These are phyloP conservation scores for Erodium trifolium DNA, from an alignment of 441 rosid genomes.

Conservation along the genomic window DNA sequence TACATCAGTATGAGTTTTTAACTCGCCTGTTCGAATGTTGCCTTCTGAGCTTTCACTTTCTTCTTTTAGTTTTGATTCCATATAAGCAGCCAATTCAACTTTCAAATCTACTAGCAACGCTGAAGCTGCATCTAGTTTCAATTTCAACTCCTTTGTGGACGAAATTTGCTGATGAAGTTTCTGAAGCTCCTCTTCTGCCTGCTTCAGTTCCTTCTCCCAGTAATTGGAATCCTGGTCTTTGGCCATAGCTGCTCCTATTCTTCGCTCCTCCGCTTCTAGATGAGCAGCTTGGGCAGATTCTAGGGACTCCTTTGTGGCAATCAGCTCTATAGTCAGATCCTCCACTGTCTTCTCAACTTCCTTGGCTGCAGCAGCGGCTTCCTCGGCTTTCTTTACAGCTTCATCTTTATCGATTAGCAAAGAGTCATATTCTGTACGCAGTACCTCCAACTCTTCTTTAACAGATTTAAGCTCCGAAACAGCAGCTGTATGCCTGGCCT, in stretches of 20 bases:
- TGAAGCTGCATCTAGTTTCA: constrained; percentile 64
- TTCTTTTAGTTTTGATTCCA: constrained; percentile 65
- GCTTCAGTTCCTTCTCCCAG: constrained; percentile 88
- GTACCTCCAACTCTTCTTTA: constrained; percentile 51
- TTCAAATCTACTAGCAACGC: constrained; percentile 65
- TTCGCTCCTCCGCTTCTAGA: constrained; percentile 84
- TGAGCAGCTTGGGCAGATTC: constrained; percentile 92
- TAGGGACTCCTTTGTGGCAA: constrained; percentile 70
- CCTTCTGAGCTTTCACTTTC: constrained; percentile 26
- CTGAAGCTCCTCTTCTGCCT: constrained; percentile 77
- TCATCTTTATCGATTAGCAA: constrained; percentile 47
- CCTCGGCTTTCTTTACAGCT: constrained; percentile 64
- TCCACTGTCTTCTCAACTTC: constrained; percentile 81
- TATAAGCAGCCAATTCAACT: constrained; percentile 70
- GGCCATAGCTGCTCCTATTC: constrained; percentile 85
- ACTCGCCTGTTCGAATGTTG: constrained; percentile 15
- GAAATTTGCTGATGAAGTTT: constrained; percentile 59
- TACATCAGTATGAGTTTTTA: constrained; percentile 38
- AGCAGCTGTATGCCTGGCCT: constrained; percentile 63
- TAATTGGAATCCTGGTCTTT: constrained; percentile 69
- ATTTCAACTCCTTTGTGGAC: constrained; percentile 61
- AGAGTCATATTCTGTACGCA: constrained; percentile 46
- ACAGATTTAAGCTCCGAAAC: constrained; percentile 54
- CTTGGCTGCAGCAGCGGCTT: constrained; percentile 56
- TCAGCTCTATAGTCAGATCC: constrained; percentile 79